phyloP scores from a whole-genome alignment of 768 basidiomycete genomes.

The Daedalea quercina region DNA sequence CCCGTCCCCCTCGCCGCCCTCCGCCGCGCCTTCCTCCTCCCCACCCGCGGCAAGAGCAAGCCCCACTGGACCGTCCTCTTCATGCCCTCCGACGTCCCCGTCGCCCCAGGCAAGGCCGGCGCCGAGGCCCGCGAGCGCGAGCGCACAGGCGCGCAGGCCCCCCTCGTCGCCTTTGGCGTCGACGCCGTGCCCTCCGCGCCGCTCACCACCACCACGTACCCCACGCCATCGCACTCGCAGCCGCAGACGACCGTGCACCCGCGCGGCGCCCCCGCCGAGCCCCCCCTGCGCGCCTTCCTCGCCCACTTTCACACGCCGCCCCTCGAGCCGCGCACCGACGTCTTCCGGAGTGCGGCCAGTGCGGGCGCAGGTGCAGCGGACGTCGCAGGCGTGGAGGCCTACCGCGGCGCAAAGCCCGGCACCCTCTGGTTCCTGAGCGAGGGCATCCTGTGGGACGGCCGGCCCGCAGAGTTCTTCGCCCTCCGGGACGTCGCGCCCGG shows the following conservation, averaged over 20 bases:
- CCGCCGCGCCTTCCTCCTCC: constrained; percentile 61
- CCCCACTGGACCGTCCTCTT: constrained; percentile 69
- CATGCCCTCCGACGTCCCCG: constrained; percentile 46
- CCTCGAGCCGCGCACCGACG: constrained; percentile 39
- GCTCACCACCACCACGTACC: background rate
- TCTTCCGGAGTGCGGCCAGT: constrained; percentile 53
- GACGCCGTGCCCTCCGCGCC: constrained; percentile 45
- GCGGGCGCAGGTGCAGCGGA: constrained; percentile 5
- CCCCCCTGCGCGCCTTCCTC: constrained; percentile 45
- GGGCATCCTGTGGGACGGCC: constrained; percentile 70
- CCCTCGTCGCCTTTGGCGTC: constrained; percentile 63
- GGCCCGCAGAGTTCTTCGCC: constrained; percentile 74
- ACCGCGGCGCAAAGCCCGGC: constrained; percentile 64
- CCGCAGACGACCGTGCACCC: no score
- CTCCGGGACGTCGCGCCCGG: constrained; percentile 46
- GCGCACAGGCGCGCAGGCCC: constrained; percentile 4
- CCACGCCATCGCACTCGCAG: no score
- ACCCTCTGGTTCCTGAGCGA: constrained; percentile 64
- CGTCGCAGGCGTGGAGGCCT: constrained; percentile 56
- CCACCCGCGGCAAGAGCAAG: constrained; percentile 67
- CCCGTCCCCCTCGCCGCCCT: constrained; percentile 43
- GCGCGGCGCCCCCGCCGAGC: constrained; percentile 49
- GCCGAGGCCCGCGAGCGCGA: constrained; percentile 7
- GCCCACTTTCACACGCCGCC: constrained; percentile 36
- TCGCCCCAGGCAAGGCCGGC: constrained; percentile 26